phyloP scores from a whole-genome alignment of 441 rosid species.

The Francoa sonchifolia region DNA sequence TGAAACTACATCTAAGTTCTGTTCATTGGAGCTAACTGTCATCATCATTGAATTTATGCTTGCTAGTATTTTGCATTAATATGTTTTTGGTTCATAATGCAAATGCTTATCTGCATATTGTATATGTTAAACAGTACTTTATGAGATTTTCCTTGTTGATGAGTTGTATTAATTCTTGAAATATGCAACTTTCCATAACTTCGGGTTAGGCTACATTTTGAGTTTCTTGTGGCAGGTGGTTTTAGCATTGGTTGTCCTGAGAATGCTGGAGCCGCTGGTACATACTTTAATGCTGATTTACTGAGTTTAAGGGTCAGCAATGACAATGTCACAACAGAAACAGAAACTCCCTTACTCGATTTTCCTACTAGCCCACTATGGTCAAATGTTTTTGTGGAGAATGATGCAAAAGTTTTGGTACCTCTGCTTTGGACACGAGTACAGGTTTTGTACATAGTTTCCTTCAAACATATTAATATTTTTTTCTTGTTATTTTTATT shows the following conservation, averaged over 20 bases:
- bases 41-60: too few relatives aligned
- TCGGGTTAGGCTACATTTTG: slow-evolving; percentile 8
- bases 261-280: slow-evolving; percentile 99
- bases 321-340: slow-evolving; percentile 72
- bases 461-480: slow-evolving; percentile 1
- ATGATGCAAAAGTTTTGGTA: slow-evolving; percentile 85
- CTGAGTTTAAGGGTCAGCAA: slow-evolving; percentile 82
- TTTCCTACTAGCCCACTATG: slow-evolving; percentile 76
- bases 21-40: not conserved
- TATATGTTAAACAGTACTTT: too few relatives aligned
- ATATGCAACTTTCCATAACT: not conserved
- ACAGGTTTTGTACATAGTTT: slow-evolving; percentile 46
- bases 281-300: slow-evolving; percentile 76
- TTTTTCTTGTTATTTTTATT: not conserved
- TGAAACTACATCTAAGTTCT: not conserved
- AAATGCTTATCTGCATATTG: too few relatives aligned
- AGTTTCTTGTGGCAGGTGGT: slow-evolving; percentile 54
- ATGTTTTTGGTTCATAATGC: too few relatives aligned
- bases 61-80: too few relatives aligned
- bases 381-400: slow-evolving; percentile 92
- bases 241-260: slow-evolving; percentile 63
- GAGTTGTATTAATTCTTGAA: not conserved
- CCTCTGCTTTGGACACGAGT: slow-evolving; percentile 94
- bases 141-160: too few relatives aligned
- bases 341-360: slow-evolving; percentile 92